Percentiles rank a stretch among this genome's conserved stretches.
Evolutionary conservation across 2,329 filamentous ascomycete genomes (phyloP).

Genomic region (Arthroderma sp.): DNA sequence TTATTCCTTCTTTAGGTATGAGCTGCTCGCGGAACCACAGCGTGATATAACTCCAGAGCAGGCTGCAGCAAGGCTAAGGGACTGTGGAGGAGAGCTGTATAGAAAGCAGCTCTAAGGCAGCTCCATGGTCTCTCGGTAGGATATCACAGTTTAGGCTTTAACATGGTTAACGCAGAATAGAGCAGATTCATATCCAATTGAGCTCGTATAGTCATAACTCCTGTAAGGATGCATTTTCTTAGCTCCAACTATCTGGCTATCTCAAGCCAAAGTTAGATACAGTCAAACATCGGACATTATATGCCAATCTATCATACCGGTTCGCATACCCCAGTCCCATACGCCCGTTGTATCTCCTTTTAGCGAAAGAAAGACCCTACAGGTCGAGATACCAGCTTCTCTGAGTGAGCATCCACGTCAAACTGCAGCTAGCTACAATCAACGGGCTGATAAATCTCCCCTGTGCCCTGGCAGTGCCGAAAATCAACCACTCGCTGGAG

Average conservation of each 20-base stretch:
- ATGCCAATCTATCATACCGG: not conserved
- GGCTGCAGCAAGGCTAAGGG: slow-evolving; percentile 64
- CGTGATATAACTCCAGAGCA: slow-evolving; percentile 96
- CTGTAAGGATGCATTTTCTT: not conserved
- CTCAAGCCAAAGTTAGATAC: not conserved
- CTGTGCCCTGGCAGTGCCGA: slow-evolving; percentile 58
- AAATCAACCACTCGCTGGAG: slow-evolving; percentile 66
- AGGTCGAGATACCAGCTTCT: slow-evolving; percentile 24
- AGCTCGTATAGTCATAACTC: not conserved
- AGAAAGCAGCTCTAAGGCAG: slow-evolving; percentile 46
- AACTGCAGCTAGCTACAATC: slow-evolving; percentile 42
- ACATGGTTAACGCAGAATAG: not conserved
- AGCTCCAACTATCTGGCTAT: not conserved
- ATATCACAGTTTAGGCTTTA: not conserved
- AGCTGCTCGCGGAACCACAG: slow-evolving; percentile 95
- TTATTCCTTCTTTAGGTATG: slow-evolving; percentile 44
- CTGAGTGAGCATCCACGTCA: slow-evolving; percentile 54
- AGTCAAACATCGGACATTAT: not conserved
- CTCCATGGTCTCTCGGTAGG: not conserved
- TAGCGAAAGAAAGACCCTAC: not conserved
- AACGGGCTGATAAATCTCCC: slow-evolving; percentile 48
- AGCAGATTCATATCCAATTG: not conserved
- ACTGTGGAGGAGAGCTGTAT: slow-evolving; percentile 72
- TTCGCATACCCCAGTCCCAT: not conserved
- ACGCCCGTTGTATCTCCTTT: not conserved